These are phyloP conservation scores for Cubamyces lactineus DNA, from an alignment of 768 basidiomycete genomes.

Conservation along the genomic window DNA sequence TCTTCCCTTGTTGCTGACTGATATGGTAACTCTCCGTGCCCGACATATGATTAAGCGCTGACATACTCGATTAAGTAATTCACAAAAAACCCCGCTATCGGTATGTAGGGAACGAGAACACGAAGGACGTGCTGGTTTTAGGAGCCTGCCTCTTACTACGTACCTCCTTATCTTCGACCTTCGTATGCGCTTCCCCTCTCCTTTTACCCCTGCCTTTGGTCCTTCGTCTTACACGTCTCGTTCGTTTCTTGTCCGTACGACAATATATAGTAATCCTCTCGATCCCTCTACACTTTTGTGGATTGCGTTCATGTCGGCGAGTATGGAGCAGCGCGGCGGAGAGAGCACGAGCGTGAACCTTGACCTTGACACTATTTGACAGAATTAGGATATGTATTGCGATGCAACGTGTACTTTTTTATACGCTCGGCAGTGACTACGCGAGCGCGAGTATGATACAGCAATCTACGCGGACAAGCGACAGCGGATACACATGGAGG, in stretches of 20 bases:
- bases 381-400: conserved; percentile 14
- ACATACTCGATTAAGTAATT: too few relatives aligned
- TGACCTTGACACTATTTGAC: not conserved
- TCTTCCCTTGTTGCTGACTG: too few relatives aligned
- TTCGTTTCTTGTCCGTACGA: conserved; percentile 2
- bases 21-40: too few relatives aligned
- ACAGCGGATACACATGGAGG: conserved; percentile 5
- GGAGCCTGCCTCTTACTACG: not conserved
- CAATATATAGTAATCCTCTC: conserved; percentile 14
- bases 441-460: conserved; percentile 19
- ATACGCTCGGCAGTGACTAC: not conserved
- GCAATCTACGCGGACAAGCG: conserved; percentile 8
- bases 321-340: too few relatives aligned
- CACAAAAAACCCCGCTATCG: too few relatives aligned
- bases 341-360: too few relatives aligned
- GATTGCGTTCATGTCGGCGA: too few relatives aligned
- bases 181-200: not conserved
- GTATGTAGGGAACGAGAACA: too few relatives aligned
- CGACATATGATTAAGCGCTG: too few relatives aligned
- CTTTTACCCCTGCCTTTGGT: not conserved
- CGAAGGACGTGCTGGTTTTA: too few relatives aligned
- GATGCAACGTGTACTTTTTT: conserved; percentile 18
- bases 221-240: conserved; percentile 8
- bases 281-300: not conserved
- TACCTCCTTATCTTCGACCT: not conserved